A percentile compares a stretch with the other conserved stretches of the same genome.
Conservation (phyloP, 805 yeast species). For the Candida maris region DNA sequence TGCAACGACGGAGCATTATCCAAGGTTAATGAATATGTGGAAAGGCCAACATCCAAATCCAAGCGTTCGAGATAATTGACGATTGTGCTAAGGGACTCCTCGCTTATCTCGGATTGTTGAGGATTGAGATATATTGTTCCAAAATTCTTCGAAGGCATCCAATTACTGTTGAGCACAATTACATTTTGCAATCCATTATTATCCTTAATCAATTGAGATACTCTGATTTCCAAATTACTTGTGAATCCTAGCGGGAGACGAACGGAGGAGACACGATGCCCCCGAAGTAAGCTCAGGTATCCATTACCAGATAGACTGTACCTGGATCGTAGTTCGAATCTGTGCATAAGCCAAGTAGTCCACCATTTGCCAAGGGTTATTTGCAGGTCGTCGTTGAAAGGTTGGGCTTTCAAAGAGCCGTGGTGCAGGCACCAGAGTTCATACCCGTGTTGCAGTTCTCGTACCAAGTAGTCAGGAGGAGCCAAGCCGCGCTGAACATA, state of each 20-base stretch:
- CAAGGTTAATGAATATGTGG: slow-evolving; percentile 23
- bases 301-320: slow-evolving; percentile 33
- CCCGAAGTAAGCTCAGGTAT: slow-evolving; percentile 27
- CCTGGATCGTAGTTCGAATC: slow-evolving; percentile 24
- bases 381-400: slow-evolving; percentile 7
- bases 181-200: slow-evolving; percentile 19
- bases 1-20: slow-evolving; percentile 26
- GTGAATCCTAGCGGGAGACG: slow-evolving; percentile 28
- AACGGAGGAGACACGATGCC: slow-evolving; percentile 29
- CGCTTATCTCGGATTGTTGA: slow-evolving; percentile 17
- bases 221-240: slow-evolving; percentile 24
- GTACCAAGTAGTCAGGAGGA: slow-evolving; percentile 31
- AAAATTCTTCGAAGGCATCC: slow-evolving; percentile 31
- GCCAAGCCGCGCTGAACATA: slow-evolving; percentile 29
- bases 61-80: slow-evolving; percentile 24
- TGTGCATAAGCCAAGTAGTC: slow-evolving; percentile 32
- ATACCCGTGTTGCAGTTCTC: slow-evolving; percentile 30
- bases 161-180: slow-evolving; percentile 26
- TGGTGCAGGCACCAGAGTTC: slow-evolving; percentile 32
- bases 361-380: slow-evolving; percentile 33
- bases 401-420: slow-evolving; percentile 25
- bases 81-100: slow-evolving; percentile 18
- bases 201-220: slow-evolving; percentile 10
- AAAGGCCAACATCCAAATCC: slow-evolving; percentile 25
- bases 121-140: slow-evolving; percentile 26